Conservation (phyloP, 2,329 filamentous ascomycete species). For the Nothophoma quercina region DNA sequence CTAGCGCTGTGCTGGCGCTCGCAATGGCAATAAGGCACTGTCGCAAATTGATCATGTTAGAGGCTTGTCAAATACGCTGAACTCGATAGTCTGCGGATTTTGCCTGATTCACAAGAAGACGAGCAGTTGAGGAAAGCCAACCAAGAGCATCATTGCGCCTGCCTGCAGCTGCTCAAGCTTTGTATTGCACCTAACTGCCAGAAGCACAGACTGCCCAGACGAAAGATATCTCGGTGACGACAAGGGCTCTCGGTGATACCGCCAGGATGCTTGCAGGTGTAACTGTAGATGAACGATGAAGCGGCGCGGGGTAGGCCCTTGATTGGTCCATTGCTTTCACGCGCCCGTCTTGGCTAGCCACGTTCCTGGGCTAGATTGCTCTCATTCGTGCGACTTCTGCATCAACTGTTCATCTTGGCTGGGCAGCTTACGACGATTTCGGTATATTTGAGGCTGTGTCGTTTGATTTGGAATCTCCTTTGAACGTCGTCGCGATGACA, state of each 20-base stretch:
- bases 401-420: slow-evolving; percentile 11
- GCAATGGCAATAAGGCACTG: slow-evolving; percentile 7
- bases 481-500: not conserved
- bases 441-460: not conserved
- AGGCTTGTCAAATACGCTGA: not conserved
- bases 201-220: slow-evolving; percentile 16
- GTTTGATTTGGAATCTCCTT: slow-evolving; percentile 54
- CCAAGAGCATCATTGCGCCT: not conserved
- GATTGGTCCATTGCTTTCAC: slow-evolving; percentile 6
- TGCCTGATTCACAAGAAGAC: not conserved
- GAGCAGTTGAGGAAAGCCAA: not conserved
- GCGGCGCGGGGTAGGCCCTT: slow-evolving; percentile 10
- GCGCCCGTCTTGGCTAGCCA: slow-evolving; percentile 2
- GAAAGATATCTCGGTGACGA: not conserved
- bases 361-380: not conserved
- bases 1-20: slow-evolving; percentile 1
- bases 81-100: not conserved
- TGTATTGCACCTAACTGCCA: slow-evolving; percentile 1
- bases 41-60: slow-evolving; percentile 9
- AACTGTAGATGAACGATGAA: slow-evolving; percentile 3
- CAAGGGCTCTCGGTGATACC: not conserved
- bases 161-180: slow-evolving; percentile 3
- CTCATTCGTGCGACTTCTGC: slow-evolving; percentile 8
- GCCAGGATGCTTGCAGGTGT: not conserved
- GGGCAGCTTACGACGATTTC: slow-evolving; percentile 5